Evolutionary conservation across 192 early-diverging fungal genomes (phyloP).

Genomic region (Backusella parvicylindrica): DNA sequence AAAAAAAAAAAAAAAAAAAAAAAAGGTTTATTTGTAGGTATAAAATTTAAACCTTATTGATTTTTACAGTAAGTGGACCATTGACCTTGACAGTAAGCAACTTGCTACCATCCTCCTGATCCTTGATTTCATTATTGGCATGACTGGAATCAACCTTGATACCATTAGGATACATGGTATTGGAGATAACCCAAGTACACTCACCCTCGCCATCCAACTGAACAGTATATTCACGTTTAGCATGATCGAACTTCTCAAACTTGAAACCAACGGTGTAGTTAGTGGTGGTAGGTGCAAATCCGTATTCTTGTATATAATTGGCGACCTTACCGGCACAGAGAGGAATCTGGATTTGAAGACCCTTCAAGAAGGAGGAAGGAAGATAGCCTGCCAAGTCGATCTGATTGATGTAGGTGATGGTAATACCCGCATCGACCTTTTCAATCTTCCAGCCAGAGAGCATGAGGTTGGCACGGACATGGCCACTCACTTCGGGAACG

Average conservation of each 20-base stretch:
- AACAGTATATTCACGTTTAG: slow-evolving; percentile 29
- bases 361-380: slow-evolving; percentile 45
- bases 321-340: slow-evolving; percentile 43
- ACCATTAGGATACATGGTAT: slow-evolving; percentile 48
- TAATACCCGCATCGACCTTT: slow-evolving; percentile 34
- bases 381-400: slow-evolving; percentile 52
- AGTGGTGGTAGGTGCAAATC: slow-evolving; percentile 43
- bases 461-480: slow-evolving; percentile 45
- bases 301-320: slow-evolving; percentile 39
- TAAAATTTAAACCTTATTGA: slow-evolving; percentile 21
- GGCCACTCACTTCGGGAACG: slow-evolving; percentile 44
- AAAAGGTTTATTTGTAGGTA: not conserved
- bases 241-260: slow-evolving; percentile 37
- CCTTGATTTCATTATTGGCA: slow-evolving; percentile 8
- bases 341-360: slow-evolving; percentile 42
- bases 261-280: slow-evolving; percentile 25
- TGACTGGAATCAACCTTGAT: slow-evolving; percentile 39
- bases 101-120: slow-evolving; percentile 11
- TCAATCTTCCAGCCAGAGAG: slow-evolving; percentile 49
- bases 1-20: not conserved
- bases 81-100: slow-evolving; percentile 16
- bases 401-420: slow-evolving; percentile 47
- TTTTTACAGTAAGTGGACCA: slow-evolving; percentile 26
- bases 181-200: slow-evolving; percentile 26
- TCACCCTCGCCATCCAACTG: slow-evolving; percentile 25